Evolutionary conservation across 208 protist genomes (phyloP), one percentile per base, ranked within the genome.

Genomic region (Crithidia acanthocephali): DNA sequence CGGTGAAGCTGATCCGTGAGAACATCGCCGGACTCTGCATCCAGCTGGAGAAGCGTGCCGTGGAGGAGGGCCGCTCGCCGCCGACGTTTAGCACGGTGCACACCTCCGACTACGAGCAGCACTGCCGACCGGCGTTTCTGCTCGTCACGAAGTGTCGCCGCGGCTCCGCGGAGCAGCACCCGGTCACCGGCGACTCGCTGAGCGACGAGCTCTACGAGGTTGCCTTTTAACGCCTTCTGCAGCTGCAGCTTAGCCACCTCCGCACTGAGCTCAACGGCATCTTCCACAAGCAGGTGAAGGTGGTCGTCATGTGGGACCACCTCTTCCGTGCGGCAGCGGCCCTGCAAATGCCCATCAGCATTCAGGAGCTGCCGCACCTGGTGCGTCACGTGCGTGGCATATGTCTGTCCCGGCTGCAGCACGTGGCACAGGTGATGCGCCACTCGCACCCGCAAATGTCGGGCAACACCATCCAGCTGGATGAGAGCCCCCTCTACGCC

Each of bases 11-110:
- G 20, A 79, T 95, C 60, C 65, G 78, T 22, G 85, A 92, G 30
- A 86, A 87, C 68, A 76, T 92, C 57, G 75, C 81, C 16, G 85
- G 90, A 8, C 74, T 95, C 47, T 78, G 83, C 56, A 88, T 95
- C 25, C 77, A 72, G 35, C 74, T 95, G n/a, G 83, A 92, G 45
- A 74, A 82, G 40, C 33, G 58, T 13, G 66, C 69, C 9, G 81
- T 95, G 32, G 77, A 84, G 56, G 67, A 71, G 13, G 75, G 69
- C 44, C 73, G 64, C 18, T 13, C 37, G 7, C 78, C 87, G 13
- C 87, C 87, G 13, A 59, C 65, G 13, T 68, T 90, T 18, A 65
- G 74, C 52, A 68, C 89, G 20, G 68, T 61, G 45, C 78, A 84
- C 52, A 79, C 75, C 23, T 63, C 75, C 15, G 78, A 83, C 44